A percentile compares a stretch with the other conserved stretches of the same genome.
Conservation (phyloP, 306 rosid species). For the Cucurbita moschata region DNA sequence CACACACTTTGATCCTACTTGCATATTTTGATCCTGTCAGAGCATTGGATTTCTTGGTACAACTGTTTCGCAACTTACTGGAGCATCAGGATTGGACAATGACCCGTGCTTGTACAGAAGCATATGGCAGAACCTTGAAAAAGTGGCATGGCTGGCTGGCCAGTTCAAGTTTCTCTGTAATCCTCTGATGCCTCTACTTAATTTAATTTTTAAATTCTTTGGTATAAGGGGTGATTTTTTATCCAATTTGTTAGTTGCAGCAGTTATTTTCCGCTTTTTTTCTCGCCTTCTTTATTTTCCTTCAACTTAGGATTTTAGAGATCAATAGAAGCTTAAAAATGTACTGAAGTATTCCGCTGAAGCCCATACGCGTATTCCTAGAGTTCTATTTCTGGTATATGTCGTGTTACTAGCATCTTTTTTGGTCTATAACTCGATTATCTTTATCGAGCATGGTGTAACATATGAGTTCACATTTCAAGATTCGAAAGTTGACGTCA, state of each 20-base stretch:
- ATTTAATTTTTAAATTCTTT: slow-evolving; percentile 4
- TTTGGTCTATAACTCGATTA: background rate
- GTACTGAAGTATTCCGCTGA: too few species aligned
- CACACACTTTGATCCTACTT: background rate
- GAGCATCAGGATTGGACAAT: slow-evolving; percentile 81
- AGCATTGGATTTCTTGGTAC: slow-evolving; percentile 97
- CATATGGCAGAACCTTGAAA: slow-evolving; percentile 81
- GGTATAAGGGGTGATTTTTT: background rate
- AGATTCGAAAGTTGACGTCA: background rate
- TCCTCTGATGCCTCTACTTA: slow-evolving; percentile 13
- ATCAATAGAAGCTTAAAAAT: background rate
- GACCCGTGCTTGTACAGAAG: slow-evolving; percentile 83
- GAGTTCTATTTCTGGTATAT: background rate
- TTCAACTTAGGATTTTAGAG: background rate
- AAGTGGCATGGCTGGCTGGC: slow-evolving; percentile 99
- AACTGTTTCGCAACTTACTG: slow-evolving; percentile 61
- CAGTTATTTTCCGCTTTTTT: background rate
- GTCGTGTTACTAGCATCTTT: background rate
- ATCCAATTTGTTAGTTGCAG: background rate
- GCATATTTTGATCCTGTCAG: slow-evolving; percentile 25
- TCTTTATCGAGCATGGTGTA: background rate
- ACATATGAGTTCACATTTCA: background rate
- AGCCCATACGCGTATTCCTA: background rate
- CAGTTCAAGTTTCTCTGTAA: slow-evolving; percentile 87
- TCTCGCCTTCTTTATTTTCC: background rate